Evolutionary conservation across 768 basidiomycete species (phyloP).

Genomic region (Pluteus cervinus): DNA sequence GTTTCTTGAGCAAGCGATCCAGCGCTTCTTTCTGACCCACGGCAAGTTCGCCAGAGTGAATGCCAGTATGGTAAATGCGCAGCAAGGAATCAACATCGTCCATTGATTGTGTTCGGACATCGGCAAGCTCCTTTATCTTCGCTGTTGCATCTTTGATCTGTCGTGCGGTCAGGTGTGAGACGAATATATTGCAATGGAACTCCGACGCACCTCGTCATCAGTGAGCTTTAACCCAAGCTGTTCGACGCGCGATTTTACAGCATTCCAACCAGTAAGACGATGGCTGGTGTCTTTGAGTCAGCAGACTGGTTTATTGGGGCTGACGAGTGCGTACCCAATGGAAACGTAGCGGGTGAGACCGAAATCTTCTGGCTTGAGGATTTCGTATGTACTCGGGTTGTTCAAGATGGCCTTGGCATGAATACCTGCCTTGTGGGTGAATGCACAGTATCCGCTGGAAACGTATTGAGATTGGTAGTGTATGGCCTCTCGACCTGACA

Average conservation of each 20-base stretch:
- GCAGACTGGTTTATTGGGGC: not conserved
- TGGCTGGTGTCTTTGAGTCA: conserved; percentile 42
- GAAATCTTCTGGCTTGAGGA: conserved; percentile 98
- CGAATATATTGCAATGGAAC: conserved; percentile 2
- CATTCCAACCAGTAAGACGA: conserved; percentile 98
- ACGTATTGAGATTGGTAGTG: not conserved
- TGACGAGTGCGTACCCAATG: conserved; percentile 59
- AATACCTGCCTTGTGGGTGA: conserved; percentile 99
- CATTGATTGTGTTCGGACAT: conserved; percentile 97
- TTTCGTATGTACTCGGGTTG: conserved; percentile 99
- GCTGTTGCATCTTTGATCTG: conserved; percentile 97
- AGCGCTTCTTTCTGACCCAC: conserved; percentile 93
- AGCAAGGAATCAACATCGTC: conserved; percentile 97
- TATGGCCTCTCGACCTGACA: conserved; percentile 14
- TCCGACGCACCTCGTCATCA: conserved; percentile 72
- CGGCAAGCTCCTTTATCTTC: conserved; percentile 99
- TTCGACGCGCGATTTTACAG: conserved; percentile 98
- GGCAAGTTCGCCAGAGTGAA: conserved; percentile 85
- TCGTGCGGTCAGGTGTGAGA: conserved; percentile 3
- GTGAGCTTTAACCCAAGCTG: conserved; percentile 86
- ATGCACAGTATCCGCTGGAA: conserved; percentile 92
- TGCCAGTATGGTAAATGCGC: conserved; percentile 92
- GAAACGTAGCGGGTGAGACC: conserved; percentile 97
- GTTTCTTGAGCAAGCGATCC: conserved; percentile 78
- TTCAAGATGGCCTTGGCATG: conserved; percentile 99